phyloP scores from a whole-genome alignment of 2,329 filamentous ascomycete species.

The Fusarium burgessii region DNA sequence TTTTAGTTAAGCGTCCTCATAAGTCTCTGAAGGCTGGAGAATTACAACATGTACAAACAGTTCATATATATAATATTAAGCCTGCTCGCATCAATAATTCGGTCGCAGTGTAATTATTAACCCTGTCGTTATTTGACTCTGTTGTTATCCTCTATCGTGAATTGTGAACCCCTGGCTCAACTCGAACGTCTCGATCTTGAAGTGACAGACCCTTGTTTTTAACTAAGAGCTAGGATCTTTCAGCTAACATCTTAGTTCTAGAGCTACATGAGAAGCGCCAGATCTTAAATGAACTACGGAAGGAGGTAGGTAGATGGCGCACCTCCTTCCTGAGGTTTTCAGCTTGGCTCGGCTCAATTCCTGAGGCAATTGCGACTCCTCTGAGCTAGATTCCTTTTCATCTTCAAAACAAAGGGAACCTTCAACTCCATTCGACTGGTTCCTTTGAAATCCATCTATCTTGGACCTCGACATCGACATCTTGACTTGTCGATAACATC shows the following conservation, averaged over 20 bases:
- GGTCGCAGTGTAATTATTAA: constrained; percentile 16
- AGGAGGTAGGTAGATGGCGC: constrained; percentile 18
- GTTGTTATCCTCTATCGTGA: constrained; percentile 3
- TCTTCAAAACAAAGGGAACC: not conserved
- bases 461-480: not conserved
- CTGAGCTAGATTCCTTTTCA: constrained; percentile 1
- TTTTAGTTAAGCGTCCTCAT: constrained; percentile 34
- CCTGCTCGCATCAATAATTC: constrained; percentile 12
- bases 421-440: not conserved
- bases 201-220: not conserved
- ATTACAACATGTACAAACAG: constrained; percentile 20
- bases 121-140: constrained; percentile 7
- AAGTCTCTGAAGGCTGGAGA: constrained; percentile 16
- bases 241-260: constrained; percentile 16
- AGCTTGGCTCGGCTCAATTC: constrained; percentile 23
- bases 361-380: constrained; percentile 12
- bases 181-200: not conserved
- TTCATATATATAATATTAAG: constrained; percentile 26
- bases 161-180: not conserved
- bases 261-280: constrained; percentile 6
- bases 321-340: constrained; percentile 23
- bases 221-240: not conserved
- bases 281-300: constrained; percentile 31
- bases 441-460: not conserved
- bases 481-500: not conserved